Evolutionary conservation across 2,329 filamentous ascomycete genomes (phyloP).

Genomic region (Podosphaera xanthii): DNA sequence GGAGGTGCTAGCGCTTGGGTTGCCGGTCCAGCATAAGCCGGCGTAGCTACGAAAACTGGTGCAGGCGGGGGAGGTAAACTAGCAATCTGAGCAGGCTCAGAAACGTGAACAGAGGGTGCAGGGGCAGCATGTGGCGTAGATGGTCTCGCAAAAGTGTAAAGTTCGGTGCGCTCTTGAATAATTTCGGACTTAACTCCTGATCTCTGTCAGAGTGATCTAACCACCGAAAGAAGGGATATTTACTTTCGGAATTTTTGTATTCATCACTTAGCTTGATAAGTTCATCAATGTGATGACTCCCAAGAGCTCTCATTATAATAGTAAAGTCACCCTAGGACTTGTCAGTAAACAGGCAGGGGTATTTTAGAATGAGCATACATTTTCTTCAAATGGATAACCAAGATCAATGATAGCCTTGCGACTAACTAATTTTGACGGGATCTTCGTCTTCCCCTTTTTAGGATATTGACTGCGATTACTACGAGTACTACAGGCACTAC

Average conservation of each 20-base stretch:
- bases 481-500: conserved; percentile 20
- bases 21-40: neutral
- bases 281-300: conserved; percentile 79
- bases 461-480: conserved; percentile 41
- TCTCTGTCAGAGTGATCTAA: neutral
- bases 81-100: neutral
- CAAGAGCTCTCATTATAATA: conserved; percentile 62
- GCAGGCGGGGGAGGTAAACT: neutral
- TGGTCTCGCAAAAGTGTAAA: neutral
- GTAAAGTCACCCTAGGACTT: conserved; percentile 46
- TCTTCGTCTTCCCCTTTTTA: conserved; percentile 73
- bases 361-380: conserved; percentile 29
- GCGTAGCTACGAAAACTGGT: neutral
- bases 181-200: neutral
- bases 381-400: conserved; percentile 68
- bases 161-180: neutral
- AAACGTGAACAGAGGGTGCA: neutral
- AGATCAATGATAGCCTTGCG: conserved; percentile 63
- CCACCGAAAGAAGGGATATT: conserved; percentile 8
- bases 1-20: neutral
- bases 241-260: conserved; percentile 33
- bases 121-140: neutral
- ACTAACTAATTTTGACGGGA: conserved; percentile 60
- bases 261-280: conserved; percentile 64
- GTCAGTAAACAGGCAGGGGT: conserved; percentile 14